Evolutionary conservation across 2,329 filamentous ascomycete species (phyloP).

Genomic region (Sporothrix sp.): DNA sequence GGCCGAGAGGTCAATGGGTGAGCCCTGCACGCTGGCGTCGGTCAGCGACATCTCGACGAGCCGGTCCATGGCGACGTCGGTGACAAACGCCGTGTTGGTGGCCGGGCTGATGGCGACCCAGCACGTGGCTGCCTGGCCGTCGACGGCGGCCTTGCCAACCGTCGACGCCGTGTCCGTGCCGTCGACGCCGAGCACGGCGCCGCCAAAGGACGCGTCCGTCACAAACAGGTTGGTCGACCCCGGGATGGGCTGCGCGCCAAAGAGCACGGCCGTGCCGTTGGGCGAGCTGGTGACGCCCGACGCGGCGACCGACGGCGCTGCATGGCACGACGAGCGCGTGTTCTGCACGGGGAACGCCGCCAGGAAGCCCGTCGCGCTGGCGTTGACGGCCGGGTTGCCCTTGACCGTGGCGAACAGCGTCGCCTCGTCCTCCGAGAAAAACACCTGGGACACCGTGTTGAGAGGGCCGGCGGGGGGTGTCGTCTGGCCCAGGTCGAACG

Average conservation of each 20-base stretch:
- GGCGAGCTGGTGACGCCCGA: constrained; percentile 34
- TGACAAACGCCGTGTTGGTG: constrained; percentile 46
- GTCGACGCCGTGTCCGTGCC: constrained; percentile 26
- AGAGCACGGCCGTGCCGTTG: constrained; percentile 43
- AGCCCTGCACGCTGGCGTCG: constrained; percentile 37
- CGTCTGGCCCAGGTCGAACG: constrained; percentile 42
- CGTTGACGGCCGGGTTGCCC: constrained; percentile 44
- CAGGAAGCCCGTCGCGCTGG: constrained; percentile 47
- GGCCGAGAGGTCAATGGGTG: constrained; percentile 30
- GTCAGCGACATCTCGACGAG: constrained; percentile 46
- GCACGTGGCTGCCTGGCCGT: constrained; percentile 46
- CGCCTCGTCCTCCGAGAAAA: constrained; percentile 46
- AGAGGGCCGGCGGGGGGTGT: constrained; percentile 48
- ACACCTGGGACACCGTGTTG: constrained; percentile 50
- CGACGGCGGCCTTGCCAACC: constrained; percentile 32
- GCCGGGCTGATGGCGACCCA: constrained; percentile 43
- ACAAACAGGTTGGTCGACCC: constrained; percentile 38
- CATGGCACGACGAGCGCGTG: constrained; percentile 5
- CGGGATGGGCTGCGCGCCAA: constrained; percentile 41
- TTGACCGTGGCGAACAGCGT: constrained; percentile 50
- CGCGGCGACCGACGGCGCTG: constrained; percentile 16
- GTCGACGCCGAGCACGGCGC: constrained; percentile 35
- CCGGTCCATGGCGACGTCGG: constrained; percentile 42
- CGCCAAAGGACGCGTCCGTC: constrained; percentile 51
- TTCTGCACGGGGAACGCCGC: constrained; percentile 37